phyloP scores from a whole-genome alignment of 371 early-diverging fungal species.

The Chytridium lagenaria region DNA sequence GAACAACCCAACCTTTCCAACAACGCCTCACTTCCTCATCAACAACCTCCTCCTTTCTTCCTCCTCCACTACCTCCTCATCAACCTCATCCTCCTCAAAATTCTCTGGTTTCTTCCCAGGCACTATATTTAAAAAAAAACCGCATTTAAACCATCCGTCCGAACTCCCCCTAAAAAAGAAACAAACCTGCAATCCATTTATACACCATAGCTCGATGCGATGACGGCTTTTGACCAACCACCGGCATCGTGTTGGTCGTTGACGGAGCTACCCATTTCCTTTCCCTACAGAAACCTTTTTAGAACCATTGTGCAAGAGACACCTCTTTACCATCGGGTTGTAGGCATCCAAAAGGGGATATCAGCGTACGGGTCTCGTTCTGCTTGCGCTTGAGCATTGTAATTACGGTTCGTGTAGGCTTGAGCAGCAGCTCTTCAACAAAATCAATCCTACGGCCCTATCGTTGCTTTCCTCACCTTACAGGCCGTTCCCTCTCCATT shows the following conservation, averaged over 20 bases:
- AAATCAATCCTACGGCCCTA: too few species aligned
- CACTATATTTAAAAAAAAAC: not conserved
- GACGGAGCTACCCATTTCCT: slow-evolving; percentile 16
- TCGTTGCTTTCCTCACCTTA: too few species aligned
- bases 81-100: slow-evolving; percentile 17
- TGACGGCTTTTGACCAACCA: slow-evolving; percentile 13
- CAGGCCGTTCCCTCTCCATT: slow-evolving; percentile 4
- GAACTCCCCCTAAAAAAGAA: slow-evolving; percentile 1
- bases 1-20: slow-evolving; percentile 64
- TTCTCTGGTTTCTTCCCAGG: slow-evolving; percentile 15
- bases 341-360: slow-evolving; percentile 20
- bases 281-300: slow-evolving; percentile 3
- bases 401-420: slow-evolving; percentile 7
- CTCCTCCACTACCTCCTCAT: slow-evolving; percentile 17
- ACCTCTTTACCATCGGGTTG: slow-evolving; percentile 11
- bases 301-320: not conserved
- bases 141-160: not conserved
- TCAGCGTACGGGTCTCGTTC: slow-evolving; percentile 20
- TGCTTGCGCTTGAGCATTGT: not conserved
- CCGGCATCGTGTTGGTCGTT: slow-evolving; percentile 2
- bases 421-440: not conserved
- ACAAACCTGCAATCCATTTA: slow-evolving; percentile 19
- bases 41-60: slow-evolving; percentile 63
- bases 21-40: too few species aligned
- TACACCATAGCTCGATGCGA: not conserved